Evolutionary conservation across 1,139 yeast species (phyloP).

Genomic region (Geotrichum restrictum): DNA sequence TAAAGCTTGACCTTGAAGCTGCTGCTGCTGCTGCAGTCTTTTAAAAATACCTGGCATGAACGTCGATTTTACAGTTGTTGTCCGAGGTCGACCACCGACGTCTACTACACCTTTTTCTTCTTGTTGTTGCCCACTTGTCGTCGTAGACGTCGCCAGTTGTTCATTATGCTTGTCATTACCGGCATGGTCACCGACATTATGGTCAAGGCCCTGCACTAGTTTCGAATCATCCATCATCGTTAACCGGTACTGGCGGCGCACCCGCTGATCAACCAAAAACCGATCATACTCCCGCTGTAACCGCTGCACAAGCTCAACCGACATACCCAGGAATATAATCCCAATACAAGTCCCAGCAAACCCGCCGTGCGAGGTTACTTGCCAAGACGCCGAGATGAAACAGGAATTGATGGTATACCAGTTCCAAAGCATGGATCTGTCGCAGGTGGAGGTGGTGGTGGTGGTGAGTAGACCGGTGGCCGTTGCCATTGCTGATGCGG

Average conservation of each 20-base stretch:
- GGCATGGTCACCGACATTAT: too few species aligned
- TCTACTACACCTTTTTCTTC: too few species aligned
- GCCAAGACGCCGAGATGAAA: slow-evolving; percentile 64
- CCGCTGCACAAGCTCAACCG: slow-evolving; percentile 56
- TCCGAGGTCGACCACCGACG: too few species aligned
- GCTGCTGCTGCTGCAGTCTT: background rate
- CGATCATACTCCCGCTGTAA: slow-evolving; percentile 54
- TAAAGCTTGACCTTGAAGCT: too few species aligned
- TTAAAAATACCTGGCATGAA: slow-evolving; percentile 31
- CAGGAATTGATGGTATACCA: slow-evolving; percentile 62
- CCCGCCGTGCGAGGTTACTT: slow-evolving; percentile 51
- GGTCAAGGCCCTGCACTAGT: too few species aligned
- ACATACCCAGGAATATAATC: slow-evolving; percentile 53
- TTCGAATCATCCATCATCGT: too few species aligned
- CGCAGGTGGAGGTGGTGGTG: slow-evolving; percentile 27
- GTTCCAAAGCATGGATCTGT: slow-evolving; percentile 49
- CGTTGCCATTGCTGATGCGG: too few species aligned
- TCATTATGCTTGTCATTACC: too few species aligned
- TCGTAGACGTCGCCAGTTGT: too few species aligned
- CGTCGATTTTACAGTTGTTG: too few species aligned
- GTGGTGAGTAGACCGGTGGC: too few species aligned
- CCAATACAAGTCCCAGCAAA: slow-evolving; percentile 73
- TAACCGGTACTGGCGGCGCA: background rate
- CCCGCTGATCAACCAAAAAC: slow-evolving; percentile 35
- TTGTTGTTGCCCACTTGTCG: too few species aligned